Percentiles rank a stretch among this genome's conserved stretches.
phyloP scores from a whole-genome alignment of 2,329 filamentous ascomycete genomes.

The Cladobotryum mycophilum region DNA sequence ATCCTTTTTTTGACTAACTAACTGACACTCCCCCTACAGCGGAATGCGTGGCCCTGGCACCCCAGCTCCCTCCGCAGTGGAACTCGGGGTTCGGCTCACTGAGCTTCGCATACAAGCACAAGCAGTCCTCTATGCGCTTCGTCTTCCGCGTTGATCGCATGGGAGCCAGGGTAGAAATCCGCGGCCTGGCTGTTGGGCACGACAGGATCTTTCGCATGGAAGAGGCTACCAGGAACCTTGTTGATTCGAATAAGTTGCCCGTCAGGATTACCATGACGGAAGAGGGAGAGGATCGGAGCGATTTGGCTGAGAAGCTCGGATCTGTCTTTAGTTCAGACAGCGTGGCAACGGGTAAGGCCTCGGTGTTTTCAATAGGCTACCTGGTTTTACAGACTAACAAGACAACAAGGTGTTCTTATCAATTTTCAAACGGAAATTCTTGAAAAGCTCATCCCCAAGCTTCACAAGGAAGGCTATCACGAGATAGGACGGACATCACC shows the following conservation, averaged over 20 bases:
- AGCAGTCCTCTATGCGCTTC: constrained; percentile 78
- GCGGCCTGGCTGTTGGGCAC: constrained; percentile 71
- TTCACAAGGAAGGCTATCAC: constrained; percentile 75
- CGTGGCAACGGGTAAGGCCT: constrained; percentile 46
- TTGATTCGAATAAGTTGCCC: constrained; percentile 54
- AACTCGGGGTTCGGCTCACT: constrained; percentile 66
- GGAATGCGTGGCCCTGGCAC: constrained; percentile 50
- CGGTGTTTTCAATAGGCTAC: too few species aligned
- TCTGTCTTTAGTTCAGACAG: constrained; percentile 68
- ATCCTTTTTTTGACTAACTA: constrained; percentile 7
- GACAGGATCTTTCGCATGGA: constrained; percentile 78
- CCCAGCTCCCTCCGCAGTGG: constrained; percentile 70
- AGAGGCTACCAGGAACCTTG: constrained; percentile 62
- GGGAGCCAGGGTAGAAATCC: constrained; percentile 76
- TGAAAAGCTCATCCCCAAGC: constrained; percentile 71
- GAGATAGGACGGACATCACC: constrained; percentile 39
- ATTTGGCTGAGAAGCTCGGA: constrained; percentile 43
- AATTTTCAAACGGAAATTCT: constrained; percentile 50
- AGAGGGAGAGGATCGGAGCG: constrained; percentile 42
- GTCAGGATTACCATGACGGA: constrained; percentile 47
- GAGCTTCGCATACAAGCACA: constrained; percentile 80
- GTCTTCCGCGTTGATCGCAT: constrained; percentile 76
- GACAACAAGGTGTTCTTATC: not conserved
- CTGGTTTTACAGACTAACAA: not conserved
- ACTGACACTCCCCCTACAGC: constrained; percentile 11